A percentile compares a stretch with the other conserved stretches of the same genome.
phyloP scores from a whole-genome alignment of 495 filamentous ascomycete species.

The Penicillium crystallinum region DNA sequence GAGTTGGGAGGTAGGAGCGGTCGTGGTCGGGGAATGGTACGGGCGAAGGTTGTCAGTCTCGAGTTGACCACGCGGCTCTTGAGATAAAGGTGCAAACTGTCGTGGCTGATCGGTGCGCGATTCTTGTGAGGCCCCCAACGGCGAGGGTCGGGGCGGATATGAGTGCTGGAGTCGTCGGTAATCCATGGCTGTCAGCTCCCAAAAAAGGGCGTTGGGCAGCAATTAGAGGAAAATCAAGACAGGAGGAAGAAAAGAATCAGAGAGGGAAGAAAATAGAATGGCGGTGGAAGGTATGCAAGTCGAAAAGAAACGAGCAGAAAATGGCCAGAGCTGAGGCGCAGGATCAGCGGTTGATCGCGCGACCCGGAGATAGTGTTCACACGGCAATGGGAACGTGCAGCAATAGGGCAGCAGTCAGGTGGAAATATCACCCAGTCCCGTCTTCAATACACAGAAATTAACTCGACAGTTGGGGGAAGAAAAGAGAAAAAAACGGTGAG shows the following conservation, averaged over 20 bases:
- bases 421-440: background rate
- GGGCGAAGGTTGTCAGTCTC: slow-evolving; percentile 26
- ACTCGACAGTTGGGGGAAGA: background rate
- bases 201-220: background rate
- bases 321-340: slow-evolving; percentile 8
- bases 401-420: background rate
- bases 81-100: slow-evolving; percentile 3
- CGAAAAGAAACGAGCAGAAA: slow-evolving; percentile 7
- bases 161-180: slow-evolving; percentile 5
- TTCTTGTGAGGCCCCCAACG: slow-evolving; percentile 1
- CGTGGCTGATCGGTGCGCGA: slow-evolving; percentile 1
- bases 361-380: slow-evolving; percentile 15
- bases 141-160: slow-evolving; percentile 5
- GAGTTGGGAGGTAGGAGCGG: slow-evolving; percentile 14
- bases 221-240: background rate
- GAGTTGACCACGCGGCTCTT: slow-evolving; percentile 19
- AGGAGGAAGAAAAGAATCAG: background rate
- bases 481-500: slow-evolving; percentile 17
- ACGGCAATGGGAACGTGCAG: slow-evolving; percentile 11
- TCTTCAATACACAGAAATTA: background rate
- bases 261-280: slow-evolving; percentile 2
- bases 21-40: slow-evolving; percentile 12
- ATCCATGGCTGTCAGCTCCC: background rate
- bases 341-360: slow-evolving; percentile 27
- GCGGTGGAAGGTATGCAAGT: slow-evolving; percentile 14